These are phyloP conservation scores for Porcisia hertigi DNA, from an alignment of 208 protist genomes.

Conservation along the genomic window DNA sequence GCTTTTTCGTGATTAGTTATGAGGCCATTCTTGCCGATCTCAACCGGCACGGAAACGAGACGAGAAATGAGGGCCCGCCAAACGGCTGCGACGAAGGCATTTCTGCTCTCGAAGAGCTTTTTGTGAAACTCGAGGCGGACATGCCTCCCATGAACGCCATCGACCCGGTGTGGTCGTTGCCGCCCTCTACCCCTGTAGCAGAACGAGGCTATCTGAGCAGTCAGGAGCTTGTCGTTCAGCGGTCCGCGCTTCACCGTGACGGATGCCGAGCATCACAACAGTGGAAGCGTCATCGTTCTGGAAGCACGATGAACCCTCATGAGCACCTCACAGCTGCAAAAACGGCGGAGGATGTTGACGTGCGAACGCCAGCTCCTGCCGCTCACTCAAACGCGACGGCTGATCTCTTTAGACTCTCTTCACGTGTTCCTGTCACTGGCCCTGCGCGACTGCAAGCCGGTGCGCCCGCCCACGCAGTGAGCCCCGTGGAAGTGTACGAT, in stretches of 20 bases:
- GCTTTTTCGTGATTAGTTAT: slow-evolving; percentile 11
- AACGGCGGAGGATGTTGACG: background rate
- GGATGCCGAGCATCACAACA: background rate
- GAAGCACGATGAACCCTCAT: background rate
- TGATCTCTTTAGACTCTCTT: background rate
- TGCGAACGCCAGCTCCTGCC: background rate
- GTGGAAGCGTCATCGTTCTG: slow-evolving; percentile 7
- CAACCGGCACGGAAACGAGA: background rate
- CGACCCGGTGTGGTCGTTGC: background rate
- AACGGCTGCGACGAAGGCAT: background rate
- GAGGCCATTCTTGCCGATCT: slow-evolving; percentile 7
- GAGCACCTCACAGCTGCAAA: too few relatives aligned
- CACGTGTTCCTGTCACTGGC: background rate
- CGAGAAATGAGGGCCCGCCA: slow-evolving; percentile 6
- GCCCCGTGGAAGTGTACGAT: background rate
- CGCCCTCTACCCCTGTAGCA: background rate
- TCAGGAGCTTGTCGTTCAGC: slow-evolving; percentile 5
- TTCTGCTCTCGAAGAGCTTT: slow-evolving; percentile 17
- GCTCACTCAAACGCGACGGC: background rate
- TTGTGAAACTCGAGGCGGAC: slow-evolving; percentile 18
- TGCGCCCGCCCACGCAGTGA: background rate
- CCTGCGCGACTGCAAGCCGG: background rate
- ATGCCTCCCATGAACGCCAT: background rate
- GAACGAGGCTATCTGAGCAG: background rate
- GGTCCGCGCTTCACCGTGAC: slow-evolving; percentile 12